These are phyloP conservation scores for Blastobotrys persicus DNA, from an alignment of 1,139 yeast species.

Conservation along the genomic window DNA sequence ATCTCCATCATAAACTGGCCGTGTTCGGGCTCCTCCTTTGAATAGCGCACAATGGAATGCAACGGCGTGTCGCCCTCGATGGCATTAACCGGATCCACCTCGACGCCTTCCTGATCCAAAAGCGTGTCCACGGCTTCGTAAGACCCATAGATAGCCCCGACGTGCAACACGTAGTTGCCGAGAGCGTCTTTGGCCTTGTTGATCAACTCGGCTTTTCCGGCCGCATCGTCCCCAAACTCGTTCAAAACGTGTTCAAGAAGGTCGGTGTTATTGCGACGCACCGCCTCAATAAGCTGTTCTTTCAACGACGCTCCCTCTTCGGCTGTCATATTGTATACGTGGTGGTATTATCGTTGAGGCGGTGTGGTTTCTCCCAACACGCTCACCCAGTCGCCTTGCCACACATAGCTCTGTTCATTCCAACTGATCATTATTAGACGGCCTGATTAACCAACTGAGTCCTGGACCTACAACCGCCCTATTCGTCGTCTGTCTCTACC, in stretches of 20 bases:
- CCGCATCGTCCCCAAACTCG: conserved; percentile 31
- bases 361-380: background rate
- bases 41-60: conserved; percentile 77
- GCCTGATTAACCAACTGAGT: too few species aligned
- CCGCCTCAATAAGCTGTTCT: conserved; percentile 83
- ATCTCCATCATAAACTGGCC: conserved; percentile 78
- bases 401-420: too few species aligned
- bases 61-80: conserved; percentile 83
- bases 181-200: conserved; percentile 73
- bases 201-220: conserved; percentile 52
- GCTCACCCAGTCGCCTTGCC: too few species aligned
- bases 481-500: too few species aligned
- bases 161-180: conserved; percentile 79
- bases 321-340: background rate
- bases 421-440: too few species aligned
- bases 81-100: conserved; percentile 74
- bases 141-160: conserved; percentile 77
- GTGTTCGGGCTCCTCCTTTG: conserved; percentile 77
- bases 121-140: conserved; percentile 77
- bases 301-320: conserved; percentile 67
- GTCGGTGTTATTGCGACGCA: conserved; percentile 85
- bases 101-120: conserved; percentile 87
- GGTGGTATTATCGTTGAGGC: background rate
- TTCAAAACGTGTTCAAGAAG: conserved; percentile 57
- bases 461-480: too few species aligned